Evolutionary conservation across 2,329 filamentous ascomycete genomes (phyloP), one percentile per base, ranked within the genome.

Genomic region (Amylocarpus encephaloides): DNA sequence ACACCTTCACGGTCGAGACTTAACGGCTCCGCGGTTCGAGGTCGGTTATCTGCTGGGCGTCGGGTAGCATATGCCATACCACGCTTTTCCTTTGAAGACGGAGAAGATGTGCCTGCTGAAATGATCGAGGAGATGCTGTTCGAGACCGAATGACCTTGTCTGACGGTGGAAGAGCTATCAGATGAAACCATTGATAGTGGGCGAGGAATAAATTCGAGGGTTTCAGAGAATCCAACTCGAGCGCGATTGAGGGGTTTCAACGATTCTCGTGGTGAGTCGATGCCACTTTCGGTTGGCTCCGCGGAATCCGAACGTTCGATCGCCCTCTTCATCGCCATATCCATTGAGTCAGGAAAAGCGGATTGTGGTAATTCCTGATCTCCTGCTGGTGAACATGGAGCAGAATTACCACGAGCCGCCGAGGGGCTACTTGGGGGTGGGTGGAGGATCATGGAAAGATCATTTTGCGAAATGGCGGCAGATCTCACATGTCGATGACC

Each of bases 151-250:
- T 92, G 88, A 5, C 82, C 80, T 3, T 77, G 77, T 22, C 59
- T 89, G 48, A 81, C 71, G 2, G 86, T 93, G 63, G 84, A 90
- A 41, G 88, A 85, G 0, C 88, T 89, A 65, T 93, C 89, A 16
- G 83, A 91, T 1, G 89, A 95, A 12, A 94, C 82, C 16, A 91
- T 74, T 1, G 91, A 95, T 15, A 94, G 70, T 0, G 91, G 90
- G 10, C 88, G 80, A 5, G 86, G 86, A 59, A 91, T 91, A 55
- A 86, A 90, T 66, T 94, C 88, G 26, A 94, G 75, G 10, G 81
- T 86, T 56, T 94, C 89, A 1, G 87, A 89, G 63, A 95, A 95
- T 1, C 86, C 87, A 41, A 95, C 89, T 11, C 86, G 76, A 38
- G 82, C 78, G 52, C 82, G 78, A 3, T 76, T 74, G 16, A 59